Evolutionary conservation across 495 filamentous ascomycete species (phyloP).

Genomic region (Podospora australis): DNA sequence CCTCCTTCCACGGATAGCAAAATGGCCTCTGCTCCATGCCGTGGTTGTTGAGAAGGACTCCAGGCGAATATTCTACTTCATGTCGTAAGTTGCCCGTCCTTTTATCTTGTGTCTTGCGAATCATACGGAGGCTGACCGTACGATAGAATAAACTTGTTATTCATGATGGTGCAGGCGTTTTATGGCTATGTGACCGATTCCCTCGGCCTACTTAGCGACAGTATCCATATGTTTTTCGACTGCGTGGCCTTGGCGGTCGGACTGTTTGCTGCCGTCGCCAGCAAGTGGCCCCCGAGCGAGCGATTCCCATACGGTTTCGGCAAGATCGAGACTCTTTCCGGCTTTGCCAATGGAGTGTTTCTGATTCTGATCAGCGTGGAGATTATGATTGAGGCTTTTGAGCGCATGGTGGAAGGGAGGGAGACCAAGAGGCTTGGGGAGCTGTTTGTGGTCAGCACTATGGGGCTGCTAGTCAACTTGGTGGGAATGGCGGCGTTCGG

Average conservation of each 20-base stretch:
- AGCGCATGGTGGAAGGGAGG: conserved; percentile 72
- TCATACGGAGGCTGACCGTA: neutral
- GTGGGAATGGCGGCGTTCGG: conserved; percentile 85
- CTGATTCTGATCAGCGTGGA: conserved; percentile 94
- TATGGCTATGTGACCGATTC: conserved; percentile 93
- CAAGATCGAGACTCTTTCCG: conserved; percentile 93
- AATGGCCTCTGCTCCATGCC: conserved; percentile 71
- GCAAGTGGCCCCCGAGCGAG: conserved; percentile 87
- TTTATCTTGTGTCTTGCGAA: neutral
- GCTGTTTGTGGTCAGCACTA: conserved; percentile 75
- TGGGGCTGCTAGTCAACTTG: conserved; percentile 83
- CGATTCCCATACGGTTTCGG: conserved; percentile 92
- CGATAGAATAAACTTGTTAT: conserved; percentile 80
- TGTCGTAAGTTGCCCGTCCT: conserved; percentile 53
- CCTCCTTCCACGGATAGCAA: conserved; percentile 56
- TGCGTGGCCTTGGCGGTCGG: conserved; percentile 89
- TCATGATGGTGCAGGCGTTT: conserved; percentile 91
- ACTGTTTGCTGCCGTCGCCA: conserved; percentile 91
- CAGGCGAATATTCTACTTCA: conserved; percentile 94
- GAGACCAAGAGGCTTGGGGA: conserved; percentile 80
- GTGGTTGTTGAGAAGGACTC: conserved; percentile 91
- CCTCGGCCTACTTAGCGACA: conserved; percentile 88
- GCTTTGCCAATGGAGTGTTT: conserved; percentile 95
- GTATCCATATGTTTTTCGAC: conserved; percentile 99
- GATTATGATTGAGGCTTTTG: conserved; percentile 91